These are phyloP conservation scores for Colletotrichum eremochloae DNA, from an alignment of 2,329 filamentous ascomycete genomes.

Conservation along the genomic window DNA sequence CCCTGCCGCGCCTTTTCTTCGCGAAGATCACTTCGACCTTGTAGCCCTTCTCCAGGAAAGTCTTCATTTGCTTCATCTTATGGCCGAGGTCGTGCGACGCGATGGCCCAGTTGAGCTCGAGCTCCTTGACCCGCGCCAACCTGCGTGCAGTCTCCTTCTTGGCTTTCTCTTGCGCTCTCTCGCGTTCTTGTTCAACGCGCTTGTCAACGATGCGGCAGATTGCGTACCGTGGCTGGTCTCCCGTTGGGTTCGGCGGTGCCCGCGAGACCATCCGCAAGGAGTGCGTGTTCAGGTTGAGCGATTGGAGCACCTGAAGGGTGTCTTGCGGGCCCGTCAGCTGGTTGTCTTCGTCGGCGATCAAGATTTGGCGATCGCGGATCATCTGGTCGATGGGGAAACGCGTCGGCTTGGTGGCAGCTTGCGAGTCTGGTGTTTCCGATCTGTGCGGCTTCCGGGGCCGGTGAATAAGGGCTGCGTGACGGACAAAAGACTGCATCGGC, in stretches of 20 bases:
- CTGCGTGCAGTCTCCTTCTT: conserved; percentile 56
- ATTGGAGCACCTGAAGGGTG: conserved; percentile 57
- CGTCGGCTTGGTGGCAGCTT: not conserved
- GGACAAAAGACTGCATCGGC: conserved; percentile 15
- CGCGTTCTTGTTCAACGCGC: conserved; percentile 59
- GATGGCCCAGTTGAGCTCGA: conserved; percentile 95
- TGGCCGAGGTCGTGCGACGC: conserved; percentile 80
- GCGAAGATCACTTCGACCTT: conserved; percentile 81
- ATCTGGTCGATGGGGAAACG: conserved; percentile 52
- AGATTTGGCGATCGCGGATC: conserved; percentile 58
- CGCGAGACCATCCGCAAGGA: conserved; percentile 57
- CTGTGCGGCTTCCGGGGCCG: conserved; percentile 23
- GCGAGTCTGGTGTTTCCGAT: not conserved
- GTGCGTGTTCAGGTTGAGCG: conserved; percentile 51
- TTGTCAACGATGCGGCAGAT: conserved; percentile 80
- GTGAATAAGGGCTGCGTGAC: conserved; percentile 22
- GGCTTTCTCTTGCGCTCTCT: conserved; percentile 60
- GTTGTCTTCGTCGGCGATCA: conserved; percentile 57
- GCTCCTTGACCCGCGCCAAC: conserved; percentile 71
- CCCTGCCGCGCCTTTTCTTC: conserved; percentile 72
- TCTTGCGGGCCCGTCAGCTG: conserved; percentile 55
- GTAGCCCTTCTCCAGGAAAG: conserved; percentile 80
- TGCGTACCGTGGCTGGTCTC: conserved; percentile 56
- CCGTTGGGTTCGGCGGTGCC: conserved; percentile 44
- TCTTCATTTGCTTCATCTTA: conserved; percentile 74